Percentiles rank a stretch among this genome's conserved stretches.
Evolutionary conservation across 768 basidiomycete genomes (phyloP).

Genomic region (Kwoniella dendrophila): DNA sequence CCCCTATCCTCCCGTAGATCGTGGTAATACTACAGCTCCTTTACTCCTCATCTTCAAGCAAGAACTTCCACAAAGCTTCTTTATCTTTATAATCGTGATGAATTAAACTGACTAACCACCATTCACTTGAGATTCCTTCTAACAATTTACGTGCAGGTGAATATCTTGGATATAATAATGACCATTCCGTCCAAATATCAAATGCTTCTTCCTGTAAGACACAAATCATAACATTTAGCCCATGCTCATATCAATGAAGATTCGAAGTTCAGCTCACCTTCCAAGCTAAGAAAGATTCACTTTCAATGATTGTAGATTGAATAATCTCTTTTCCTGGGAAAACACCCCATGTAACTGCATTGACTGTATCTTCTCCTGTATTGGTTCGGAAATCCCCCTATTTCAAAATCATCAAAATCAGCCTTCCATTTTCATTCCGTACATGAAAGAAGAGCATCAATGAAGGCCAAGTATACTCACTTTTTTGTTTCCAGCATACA

Average conservation of each 20-base stretch:
- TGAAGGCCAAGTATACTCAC: constrained; percentile 58
- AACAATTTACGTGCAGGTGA: constrained; percentile 75
- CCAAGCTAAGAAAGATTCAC: constrained; percentile 92
- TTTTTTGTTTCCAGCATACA: constrained; percentile 77
- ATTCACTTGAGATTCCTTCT: constrained; percentile 67
- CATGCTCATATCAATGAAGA: not conserved
- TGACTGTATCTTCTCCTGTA: constrained; percentile 73
- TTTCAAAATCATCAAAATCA: not conserved
- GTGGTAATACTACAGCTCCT: too few relatives aligned
- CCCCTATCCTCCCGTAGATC: too few relatives aligned
- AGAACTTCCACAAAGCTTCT: constrained; percentile 79
- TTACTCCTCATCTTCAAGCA: constrained; percentile 59
- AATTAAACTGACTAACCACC: constrained; percentile 89
- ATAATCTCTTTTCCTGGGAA: constrained; percentile 95
- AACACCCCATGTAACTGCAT: constrained; percentile 98
- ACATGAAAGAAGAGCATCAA: too few relatives aligned
- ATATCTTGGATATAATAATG: constrained; percentile 74
- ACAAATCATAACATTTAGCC: constrained; percentile 1
- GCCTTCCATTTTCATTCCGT: not conserved
- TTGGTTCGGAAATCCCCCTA: constrained; percentile 82
- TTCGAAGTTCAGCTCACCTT: constrained; percentile 65
- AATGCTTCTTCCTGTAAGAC: constrained; percentile 86
- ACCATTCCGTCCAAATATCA: constrained; percentile 94
- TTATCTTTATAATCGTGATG: constrained; percentile 88
- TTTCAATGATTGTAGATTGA: constrained; percentile 95